Base-by-base conservation (phyloP, 805 yeast species). In the Komagataella ulmi region DNA sequence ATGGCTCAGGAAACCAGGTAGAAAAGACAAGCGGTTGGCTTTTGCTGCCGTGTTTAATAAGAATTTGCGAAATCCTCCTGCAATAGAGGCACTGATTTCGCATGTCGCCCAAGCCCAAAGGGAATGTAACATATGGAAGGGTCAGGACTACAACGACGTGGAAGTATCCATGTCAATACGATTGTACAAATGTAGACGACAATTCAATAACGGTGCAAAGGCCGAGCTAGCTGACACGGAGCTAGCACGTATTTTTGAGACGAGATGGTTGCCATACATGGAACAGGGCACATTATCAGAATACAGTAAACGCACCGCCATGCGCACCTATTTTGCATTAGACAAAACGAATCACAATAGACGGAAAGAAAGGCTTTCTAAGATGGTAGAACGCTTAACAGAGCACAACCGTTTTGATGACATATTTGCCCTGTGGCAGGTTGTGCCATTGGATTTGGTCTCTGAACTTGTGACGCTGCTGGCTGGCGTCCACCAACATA, bases 11-110 rank as follows among this genome's bases (percentile, higher is more conserved):
- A 48, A 48, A 10, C 36, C 23, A 7, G n/a, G 49, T 17, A 51
- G 51, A 19, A 43, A 47, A 7, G 53, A 52, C 12, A 57, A 54
- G 50, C 52, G 58, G 21, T 48, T 54, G 45, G 55, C 50, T 10
- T 54, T 52, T 47, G 23, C 53, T 7, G 63, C 58, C 7, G 40
- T 55, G 4, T 48, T 60, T 10, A 23, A 59, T n/a, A 54, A 51
- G 40, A 56, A 57, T 40, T 43, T 59, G 6, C 40, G 40, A 4
- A 30, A 30, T 30, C 3, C n/a, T 10, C 10, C 40, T 10, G 40
- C 40, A 2, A 30, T 30, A 10, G 40, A 30, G 40, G 14, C n/a
- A 14, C n/a, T 30, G 40, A 30, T 30, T 30, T 30, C 40, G 14
- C 40, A 30, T 30, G 8, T 30, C 14, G 40, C 40, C 2, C 40